These are phyloP conservation scores for Neurospora sp. DNA, from an alignment of 495 filamentous ascomycete genomes.

Conservation along the genomic window DNA sequence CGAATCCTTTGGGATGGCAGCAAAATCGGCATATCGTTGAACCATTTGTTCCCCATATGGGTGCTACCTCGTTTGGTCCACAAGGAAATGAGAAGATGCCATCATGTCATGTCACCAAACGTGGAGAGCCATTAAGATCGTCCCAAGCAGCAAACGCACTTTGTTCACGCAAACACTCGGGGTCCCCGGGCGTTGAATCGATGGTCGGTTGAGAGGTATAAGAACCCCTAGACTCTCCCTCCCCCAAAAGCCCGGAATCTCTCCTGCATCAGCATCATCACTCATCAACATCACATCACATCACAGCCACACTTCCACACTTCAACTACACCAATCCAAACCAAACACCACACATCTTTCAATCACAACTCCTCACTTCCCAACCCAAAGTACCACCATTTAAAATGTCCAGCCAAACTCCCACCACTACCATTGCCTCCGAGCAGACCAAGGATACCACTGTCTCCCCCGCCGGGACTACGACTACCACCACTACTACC, in stretches of 20 bases:
- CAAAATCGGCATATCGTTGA: not conserved
- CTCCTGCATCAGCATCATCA: not conserved
- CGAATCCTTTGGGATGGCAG: not conserved
- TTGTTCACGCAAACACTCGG: not conserved
- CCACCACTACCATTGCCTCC: not conserved
- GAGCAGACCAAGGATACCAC: not conserved
- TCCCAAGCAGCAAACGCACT: not conserved
- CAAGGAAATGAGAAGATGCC: not conserved
- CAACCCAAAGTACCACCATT: not conserved
- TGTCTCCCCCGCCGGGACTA: not conserved
- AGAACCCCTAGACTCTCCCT: not conserved
- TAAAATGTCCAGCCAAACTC: not conserved
- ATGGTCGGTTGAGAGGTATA: not conserved
- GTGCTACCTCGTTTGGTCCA: not conserved
- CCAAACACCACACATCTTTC: not conserved
- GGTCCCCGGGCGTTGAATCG: not conserved
- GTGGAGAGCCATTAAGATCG: not conserved
- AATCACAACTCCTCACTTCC: not conserved
- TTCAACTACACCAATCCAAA: not conserved
- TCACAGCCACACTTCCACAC: not conserved
- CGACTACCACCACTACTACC: not conserved
- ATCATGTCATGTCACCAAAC: not conserved
- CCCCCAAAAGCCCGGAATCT: not conserved
- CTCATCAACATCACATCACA: not conserved
- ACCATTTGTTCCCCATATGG: not conserved